Conservation (phyloP, 257 asterid species). For the Penstemon davidsonii region DNA sequence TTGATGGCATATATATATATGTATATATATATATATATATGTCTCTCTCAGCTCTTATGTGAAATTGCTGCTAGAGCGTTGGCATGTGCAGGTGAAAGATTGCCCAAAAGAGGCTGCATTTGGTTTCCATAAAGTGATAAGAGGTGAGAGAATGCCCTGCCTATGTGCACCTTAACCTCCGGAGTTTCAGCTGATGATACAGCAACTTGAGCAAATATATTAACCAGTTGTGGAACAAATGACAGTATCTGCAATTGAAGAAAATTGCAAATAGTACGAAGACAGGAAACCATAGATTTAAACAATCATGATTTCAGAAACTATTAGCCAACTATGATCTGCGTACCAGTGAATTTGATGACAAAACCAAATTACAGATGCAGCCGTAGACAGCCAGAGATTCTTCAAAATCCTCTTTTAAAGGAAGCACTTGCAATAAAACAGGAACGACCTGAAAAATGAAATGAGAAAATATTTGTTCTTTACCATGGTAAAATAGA, state of each 20-base stretch:
- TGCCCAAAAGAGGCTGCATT: slow-evolving; percentile 88
- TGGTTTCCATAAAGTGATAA: slow-evolving; percentile 81
- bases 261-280: not conserved
- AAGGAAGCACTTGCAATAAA: slow-evolving; percentile 87
- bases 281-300: not conserved
- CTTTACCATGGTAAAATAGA: slow-evolving; percentile 17
- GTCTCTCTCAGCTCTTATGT: slow-evolving; percentile 60
- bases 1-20: slow-evolving; percentile 14
- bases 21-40: too few species aligned
- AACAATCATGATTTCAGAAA: slow-evolving; percentile 18
- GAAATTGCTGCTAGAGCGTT: slow-evolving; percentile 86
- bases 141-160: slow-evolving; percentile 92
- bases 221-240: slow-evolving; percentile 77
- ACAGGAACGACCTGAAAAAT: slow-evolving; percentile 81
- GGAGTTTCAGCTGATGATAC: slow-evolving; percentile 77
- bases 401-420: slow-evolving; percentile 94
- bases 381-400: slow-evolving; percentile 84
- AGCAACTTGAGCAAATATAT: slow-evolving; percentile 87
- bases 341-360: slow-evolving; percentile 83
- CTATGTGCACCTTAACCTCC: slow-evolving; percentile 76
- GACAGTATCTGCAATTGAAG: slow-evolving; percentile 63
- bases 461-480: slow-evolving; percentile 9
- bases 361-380: slow-evolving; percentile 77
- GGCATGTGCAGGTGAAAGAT: slow-evolving; percentile 79
- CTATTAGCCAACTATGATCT: slow-evolving; percentile 12